Evolutionary conservation across 257 asterid species (phyloP).

Genomic region (Ocimum tenuiflorum): DNA sequence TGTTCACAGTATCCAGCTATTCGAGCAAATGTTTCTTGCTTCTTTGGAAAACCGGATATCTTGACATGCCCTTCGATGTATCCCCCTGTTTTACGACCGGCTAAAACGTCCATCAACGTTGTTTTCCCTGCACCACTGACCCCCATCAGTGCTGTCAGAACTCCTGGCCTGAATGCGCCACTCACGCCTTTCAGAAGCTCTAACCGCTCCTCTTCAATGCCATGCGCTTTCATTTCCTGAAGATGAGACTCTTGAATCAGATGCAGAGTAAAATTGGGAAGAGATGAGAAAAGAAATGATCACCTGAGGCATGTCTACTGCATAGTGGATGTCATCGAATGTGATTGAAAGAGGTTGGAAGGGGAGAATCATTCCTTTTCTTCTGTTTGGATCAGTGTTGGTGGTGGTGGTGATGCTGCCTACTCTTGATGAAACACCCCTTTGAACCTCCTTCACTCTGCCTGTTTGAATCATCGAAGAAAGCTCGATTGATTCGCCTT

Average conservation of each 20-base stretch:
- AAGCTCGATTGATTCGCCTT: slow-evolving; percentile 27
- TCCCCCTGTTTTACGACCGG: slow-evolving; percentile 84
- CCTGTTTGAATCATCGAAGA: slow-evolving; percentile 27
- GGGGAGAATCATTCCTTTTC: slow-evolving; percentile 80
- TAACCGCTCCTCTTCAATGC: slow-evolving; percentile 39
- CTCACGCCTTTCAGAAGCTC: slow-evolving; percentile 73
- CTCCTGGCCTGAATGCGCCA: slow-evolving; percentile 77
- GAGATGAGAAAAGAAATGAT: not conserved
- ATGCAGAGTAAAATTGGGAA: not conserved
- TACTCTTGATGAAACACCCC: slow-evolving; percentile 36
- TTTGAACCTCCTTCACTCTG: slow-evolving; percentile 25
- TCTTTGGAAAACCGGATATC: slow-evolving; percentile 65
- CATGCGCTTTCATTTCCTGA: slow-evolving; percentile 72
- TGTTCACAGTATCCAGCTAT: slow-evolving; percentile 85
- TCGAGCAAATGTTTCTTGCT: slow-evolving; percentile 70
- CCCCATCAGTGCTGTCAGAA: slow-evolving; percentile 79
- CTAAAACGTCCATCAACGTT: slow-evolving; percentile 70
- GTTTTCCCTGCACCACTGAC: slow-evolving; percentile 84
- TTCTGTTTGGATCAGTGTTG: slow-evolving; percentile 34
- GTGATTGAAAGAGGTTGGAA: slow-evolving; percentile 68
- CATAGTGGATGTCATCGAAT: slow-evolving; percentile 56
- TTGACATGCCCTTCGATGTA: slow-evolving; percentile 56
- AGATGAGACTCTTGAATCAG: not conserved
- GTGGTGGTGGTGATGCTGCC: slow-evolving; percentile 22
- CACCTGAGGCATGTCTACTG: slow-evolving; percentile 87